Percentiles rank a stretch among this genome's conserved stretches.
These are phyloP conservation scores for Globisporangium canariense DNA, from an alignment of 352 stramenopile genomes.

Conservation along the genomic window DNA sequence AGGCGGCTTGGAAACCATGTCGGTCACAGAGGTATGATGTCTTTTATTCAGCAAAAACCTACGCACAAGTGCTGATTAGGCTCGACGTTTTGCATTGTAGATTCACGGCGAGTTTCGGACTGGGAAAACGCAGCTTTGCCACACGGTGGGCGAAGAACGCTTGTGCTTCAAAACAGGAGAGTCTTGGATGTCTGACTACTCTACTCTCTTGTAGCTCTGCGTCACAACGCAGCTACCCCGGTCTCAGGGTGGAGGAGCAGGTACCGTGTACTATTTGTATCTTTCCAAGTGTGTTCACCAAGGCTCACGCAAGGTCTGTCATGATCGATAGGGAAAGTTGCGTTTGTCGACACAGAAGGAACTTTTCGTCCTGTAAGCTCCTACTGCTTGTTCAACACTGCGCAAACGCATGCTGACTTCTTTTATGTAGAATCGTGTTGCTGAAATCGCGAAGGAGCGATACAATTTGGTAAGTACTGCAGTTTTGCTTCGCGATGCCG, in stretches of 20 bases:
- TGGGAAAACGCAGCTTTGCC: conserved; percentile 93
- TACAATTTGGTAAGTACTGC: conserved; percentile 56
- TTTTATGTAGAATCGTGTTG: conserved; percentile 58
- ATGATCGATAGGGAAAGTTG: conserved; percentile 67
- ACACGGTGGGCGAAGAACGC: conserved; percentile 57
- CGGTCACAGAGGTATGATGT: conserved; percentile 81
- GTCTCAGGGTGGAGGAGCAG: conserved; percentile 77
- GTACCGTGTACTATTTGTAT: conserved; percentile 26
- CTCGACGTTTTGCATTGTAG: conserved; percentile 23
- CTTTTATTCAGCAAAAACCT: neutral
- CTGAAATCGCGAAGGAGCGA: conserved; percentile 79
- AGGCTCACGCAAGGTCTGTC: neutral
- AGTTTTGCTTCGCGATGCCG: neutral
- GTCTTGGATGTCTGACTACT: neutral
- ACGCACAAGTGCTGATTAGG: neutral
- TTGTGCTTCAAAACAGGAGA: neutral
- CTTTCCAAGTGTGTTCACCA: conserved; percentile 2
- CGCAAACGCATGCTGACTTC: conserved; percentile 1
- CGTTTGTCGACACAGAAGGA: conserved; percentile 90
- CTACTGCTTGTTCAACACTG: neutral
- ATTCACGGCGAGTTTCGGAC: conserved; percentile 92
- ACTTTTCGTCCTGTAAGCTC: conserved; percentile 83
- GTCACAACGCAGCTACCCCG: conserved; percentile 83
- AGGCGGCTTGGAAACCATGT: conserved; percentile 88
- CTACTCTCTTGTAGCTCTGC: conserved; percentile 39